Evolutionary conservation across 2,329 filamentous ascomycete genomes (phyloP), one percentile per base, ranked within the genome.

Genomic region (Aureobasidium sp.): DNA sequence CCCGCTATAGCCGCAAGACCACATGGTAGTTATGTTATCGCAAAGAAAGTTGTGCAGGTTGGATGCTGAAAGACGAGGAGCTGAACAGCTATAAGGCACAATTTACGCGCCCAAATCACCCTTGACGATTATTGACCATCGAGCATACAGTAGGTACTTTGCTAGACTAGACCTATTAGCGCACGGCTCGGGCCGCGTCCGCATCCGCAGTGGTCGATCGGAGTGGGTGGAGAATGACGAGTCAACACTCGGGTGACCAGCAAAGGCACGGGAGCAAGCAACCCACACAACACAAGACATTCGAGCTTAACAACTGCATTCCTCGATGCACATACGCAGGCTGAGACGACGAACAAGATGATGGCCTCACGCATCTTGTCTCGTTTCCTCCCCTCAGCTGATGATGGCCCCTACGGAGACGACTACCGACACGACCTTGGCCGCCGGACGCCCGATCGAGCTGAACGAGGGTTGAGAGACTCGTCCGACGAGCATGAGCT

Each of bases 401-500:
- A 74, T 60, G 71, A 71, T 53, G 72, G 73, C 65, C 62, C 69
- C 29, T 63, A 80, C 74, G 24, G 77, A 78, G 17, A 29, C 12
- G 70, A 37, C 2, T 63, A 80, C 74, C 24, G 78, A 78, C 37
- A 50, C 9, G 52, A 60, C 34, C 46, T 46, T 20, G 51, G 65
- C 75, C 55, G 65, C 75, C 55, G 77, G 78, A 51, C 72, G 79
- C 44, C 65, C 65, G 39, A 26, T n/a, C 74, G 65, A 76, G 44
- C 36, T 34, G 57, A 60, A 34, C 44, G 57, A 51, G 57, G 46
- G 26, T 26, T 82, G 67, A 80, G 81, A 65, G 81, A 84, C 62
- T 77, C 81, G 41, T 81, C 85, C 65, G 79, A 81, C 65, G 81
- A 83, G 55, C 78, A 82, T 48, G 81, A 85, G 68, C 77, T 85